Evolutionary conservation across 1,139 yeast species (phyloP).

Genomic region (Magnusiomyces suaveolens): DNA sequence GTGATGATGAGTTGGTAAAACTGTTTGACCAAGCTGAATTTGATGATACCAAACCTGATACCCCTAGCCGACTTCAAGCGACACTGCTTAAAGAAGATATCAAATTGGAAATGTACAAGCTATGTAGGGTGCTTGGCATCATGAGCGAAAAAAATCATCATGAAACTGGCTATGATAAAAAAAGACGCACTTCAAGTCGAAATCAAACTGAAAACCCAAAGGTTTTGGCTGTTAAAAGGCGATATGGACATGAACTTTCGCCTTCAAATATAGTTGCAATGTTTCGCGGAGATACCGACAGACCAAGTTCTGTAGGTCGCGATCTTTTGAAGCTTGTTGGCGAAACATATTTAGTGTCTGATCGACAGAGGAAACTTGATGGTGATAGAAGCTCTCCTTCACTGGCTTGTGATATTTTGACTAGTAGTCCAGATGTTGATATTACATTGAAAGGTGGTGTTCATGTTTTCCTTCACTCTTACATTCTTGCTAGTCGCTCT

Average conservation of each 20-base stretch:
- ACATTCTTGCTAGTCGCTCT: slow-evolving; percentile 46
- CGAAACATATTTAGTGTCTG: neutral
- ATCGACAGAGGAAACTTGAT: neutral
- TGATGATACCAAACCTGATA: neutral
- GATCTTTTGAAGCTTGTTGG: neutral
- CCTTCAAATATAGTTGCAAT: neutral
- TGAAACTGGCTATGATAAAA: neutral
- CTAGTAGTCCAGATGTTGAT: neutral
- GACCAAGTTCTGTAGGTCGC: neutral
- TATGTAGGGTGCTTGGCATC: slow-evolving; percentile 1
- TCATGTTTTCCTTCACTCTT: slow-evolving; percentile 37
- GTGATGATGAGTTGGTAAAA: neutral
- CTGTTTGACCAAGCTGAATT: neutral
- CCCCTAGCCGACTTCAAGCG: neutral
- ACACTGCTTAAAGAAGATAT: neutral
- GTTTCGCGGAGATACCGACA: neutral
- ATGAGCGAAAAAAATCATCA: neutral
- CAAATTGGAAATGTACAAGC: neutral
- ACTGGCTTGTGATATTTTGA: neutral
- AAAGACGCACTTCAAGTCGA: neutral
- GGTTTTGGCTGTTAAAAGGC: neutral
- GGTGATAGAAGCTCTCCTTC: neutral
- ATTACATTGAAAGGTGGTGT: neutral
- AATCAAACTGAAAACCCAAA: neutral
- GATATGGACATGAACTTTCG: neutral